Evolutionary conservation across 371 early-diverging fungal genomes (phyloP), one percentile per base, ranked within the genome.

Genomic region (Mortierella sp.): DNA sequence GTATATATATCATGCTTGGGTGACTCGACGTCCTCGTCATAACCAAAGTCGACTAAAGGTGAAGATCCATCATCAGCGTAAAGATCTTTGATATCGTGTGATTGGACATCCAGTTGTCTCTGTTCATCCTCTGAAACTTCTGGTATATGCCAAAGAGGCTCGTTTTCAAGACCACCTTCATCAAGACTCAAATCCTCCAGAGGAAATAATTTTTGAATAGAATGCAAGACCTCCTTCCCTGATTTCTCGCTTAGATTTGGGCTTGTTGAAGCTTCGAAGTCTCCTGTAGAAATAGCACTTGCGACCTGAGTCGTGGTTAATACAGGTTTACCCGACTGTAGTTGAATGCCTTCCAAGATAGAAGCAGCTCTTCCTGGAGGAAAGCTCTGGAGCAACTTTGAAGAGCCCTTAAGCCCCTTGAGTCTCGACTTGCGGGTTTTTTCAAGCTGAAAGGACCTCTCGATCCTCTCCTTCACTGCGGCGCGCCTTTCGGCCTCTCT

Each of bases 401-500:
- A 36, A 7, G 81, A 69, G 0, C 69, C 66, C 24, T 63, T 69
- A 41, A 81, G 58, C 0, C 33, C 62, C 6, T 43, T 63, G 11
- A 81, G 60, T 33, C 81, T 65, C 11, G 67, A n/a, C 48, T 75
- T 81, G 50, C 81, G 81, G 0, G 16, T 19, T 24, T 60, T 61
- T 24, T 79, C 69, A 13, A 72, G 59, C n/a, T 22, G 40, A 41
- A 70, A 81, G 1, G 69, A 68, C 22, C 40, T 55, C 13, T 63
- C 53, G 19, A 58, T 70, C 62, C 87, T 90, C 8, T 60, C 43
- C 22, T 86, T 82, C 19, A 68, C 41, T 4, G 65, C 58, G 24
- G 76, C 83, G 0, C 92, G 86, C 57, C 84, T 75, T 1, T 40
- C 65, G 11, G 76, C 67, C 59, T 92, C 91, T 9, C 82, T 63